These are phyloP conservation scores for Balamuthia mandrillaris DNA, from an alignment of 208 protist species.

Conservation along the genomic window DNA sequence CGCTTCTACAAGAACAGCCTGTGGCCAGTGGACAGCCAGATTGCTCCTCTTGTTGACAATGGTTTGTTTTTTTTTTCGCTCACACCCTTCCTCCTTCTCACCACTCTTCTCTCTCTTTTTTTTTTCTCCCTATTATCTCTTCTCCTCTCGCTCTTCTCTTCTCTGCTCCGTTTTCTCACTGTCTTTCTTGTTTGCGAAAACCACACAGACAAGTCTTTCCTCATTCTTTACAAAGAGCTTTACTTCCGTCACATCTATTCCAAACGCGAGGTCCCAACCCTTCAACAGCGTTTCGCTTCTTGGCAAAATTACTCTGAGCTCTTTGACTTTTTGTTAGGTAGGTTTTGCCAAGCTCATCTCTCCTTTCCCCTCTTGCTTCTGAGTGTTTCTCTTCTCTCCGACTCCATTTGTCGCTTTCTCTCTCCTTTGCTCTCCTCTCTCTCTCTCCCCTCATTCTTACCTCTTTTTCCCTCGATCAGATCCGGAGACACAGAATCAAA, in stretches of 20 bases:
- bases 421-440: background rate
- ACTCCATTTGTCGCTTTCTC: background rate
- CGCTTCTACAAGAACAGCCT: constrained; percentile 56
- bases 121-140: background rate
- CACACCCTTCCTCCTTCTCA: background rate
- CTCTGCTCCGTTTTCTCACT: no score
- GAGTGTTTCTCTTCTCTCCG: background rate
- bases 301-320: constrained; percentile 77
- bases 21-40: constrained; percentile 57
- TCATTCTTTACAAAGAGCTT: constrained; percentile 75
- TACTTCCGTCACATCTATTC: constrained; percentile 81
- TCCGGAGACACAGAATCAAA: constrained; percentile 37
- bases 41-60: constrained; percentile 52
- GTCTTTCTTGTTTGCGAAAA: constrained; percentile 15
- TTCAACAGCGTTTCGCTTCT: constrained; percentile 66
- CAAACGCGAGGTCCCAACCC: constrained; percentile 55
- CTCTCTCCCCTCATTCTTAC: background rate
- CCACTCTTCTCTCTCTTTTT: background rate
- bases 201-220: no score
- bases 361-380: background rate
- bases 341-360: background rate
- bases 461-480: background rate
- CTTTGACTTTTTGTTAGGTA: constrained; percentile 71
- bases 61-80: background rate
- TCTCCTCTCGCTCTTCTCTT: no score